These are phyloP conservation scores for Lactarius quietus DNA, from an alignment of 768 basidiomycete genomes.

Conservation along the genomic window DNA sequence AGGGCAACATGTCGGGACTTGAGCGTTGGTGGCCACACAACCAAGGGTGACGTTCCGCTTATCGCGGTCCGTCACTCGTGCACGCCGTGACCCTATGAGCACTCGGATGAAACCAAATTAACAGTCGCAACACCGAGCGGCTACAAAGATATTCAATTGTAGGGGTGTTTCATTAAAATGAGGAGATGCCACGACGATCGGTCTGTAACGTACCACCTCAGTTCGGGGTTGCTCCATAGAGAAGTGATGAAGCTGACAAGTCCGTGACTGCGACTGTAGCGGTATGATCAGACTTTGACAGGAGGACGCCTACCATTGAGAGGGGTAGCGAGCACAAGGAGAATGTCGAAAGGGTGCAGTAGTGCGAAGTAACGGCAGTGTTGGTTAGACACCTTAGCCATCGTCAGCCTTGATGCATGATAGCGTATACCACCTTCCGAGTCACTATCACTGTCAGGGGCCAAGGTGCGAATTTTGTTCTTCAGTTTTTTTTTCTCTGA, in stretches of 20 bases:
- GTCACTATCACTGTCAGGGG: not conserved
- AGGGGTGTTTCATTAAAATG: not conserved
- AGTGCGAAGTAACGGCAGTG: not conserved
- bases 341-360: not conserved
- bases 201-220: slow-evolving; percentile 8
- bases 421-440: not conserved
- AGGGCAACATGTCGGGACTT: slow-evolving; percentile 78
- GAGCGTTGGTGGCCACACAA: slow-evolving; percentile 97
- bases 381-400: not conserved
- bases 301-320: slow-evolving; percentile 33
- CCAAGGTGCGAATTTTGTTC: not conserved
- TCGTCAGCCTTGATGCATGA: too few relatives aligned
- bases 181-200: not conserved
- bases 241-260: slow-evolving; percentile 32
- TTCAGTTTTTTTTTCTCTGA: not conserved
- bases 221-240: not conserved
- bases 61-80: slow-evolving; percentile 75
- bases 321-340: not conserved
- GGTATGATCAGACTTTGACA: slow-evolving; percentile 49
- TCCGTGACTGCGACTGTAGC: slow-evolving; percentile 43
- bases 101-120: slow-evolving; percentile 48
- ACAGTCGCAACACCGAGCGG: slow-evolving; percentile 86
- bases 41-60: slow-evolving; percentile 91
- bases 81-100: slow-evolving; percentile 67
- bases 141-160: slow-evolving; percentile 70